Base-by-base conservation (phyloP, 495 filamentous ascomycete species). In the Podospora didyma region DNA sequence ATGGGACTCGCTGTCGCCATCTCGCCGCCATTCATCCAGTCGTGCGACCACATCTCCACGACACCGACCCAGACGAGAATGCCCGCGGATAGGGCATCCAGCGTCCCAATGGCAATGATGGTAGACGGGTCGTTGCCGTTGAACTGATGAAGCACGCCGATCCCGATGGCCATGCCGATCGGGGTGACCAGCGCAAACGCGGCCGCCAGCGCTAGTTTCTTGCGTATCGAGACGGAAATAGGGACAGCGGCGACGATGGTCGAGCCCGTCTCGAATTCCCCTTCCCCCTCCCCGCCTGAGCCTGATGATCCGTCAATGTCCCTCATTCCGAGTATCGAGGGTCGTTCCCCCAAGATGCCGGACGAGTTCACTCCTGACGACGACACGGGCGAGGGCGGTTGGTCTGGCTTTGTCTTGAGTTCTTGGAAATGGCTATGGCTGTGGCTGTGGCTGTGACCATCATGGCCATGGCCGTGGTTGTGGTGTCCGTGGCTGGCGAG, bases 21-120 rank as follows among this genome's bases (percentile, higher is more conserved):
- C 51, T 66, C 68, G 23, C 65, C 65, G 16, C 63, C 64, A 16
- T 65, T 24, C 65, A 82, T 69, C 81, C 81, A 85, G 58, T 85
- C 81, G 31, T 64, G 66, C 4, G 75, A 78, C 75, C 75, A 78
- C 81, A 85, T 86, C 69, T 83, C 82, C 2, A 83, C 80, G 0
- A 82, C 59, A 1, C 81, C 79, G 16, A 84, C 81, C 80, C 81
- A 84, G 12, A 82, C 66, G 21, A 86, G 65, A 49, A 86, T 83
- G 1, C 82, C 82, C 1, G 82, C 82, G 22, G 75, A 79, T 11
- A 85, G 50, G 1, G 82, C 79, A 61, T 85, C 72, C 1, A 86
- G 65, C 0, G 82, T 84, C 10, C 81, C 83, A n/a, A 86, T 72
- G 1, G 80, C 76, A 37, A 85, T 67, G 49, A 85, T 60, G 5